These are phyloP conservation scores for Actinomucor elegans DNA, from an alignment of 371 early-diverging fungal genomes.

Conservation along the genomic window DNA sequence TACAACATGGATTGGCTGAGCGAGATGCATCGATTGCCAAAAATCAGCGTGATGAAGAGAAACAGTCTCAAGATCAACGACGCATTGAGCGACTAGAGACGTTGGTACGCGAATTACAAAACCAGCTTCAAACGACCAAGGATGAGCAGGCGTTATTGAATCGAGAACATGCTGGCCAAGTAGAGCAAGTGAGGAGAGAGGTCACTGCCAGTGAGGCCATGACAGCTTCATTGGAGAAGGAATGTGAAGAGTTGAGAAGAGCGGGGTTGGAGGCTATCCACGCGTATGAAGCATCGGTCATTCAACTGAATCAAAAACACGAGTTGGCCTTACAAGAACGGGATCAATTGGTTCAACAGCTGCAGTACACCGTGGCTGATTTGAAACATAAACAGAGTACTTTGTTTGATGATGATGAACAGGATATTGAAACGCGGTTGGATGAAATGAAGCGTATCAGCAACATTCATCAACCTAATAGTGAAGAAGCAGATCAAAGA, in stretches of 20 bases:
- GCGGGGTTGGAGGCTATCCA: constrained; percentile 36
- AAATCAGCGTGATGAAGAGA: constrained; percentile 22
- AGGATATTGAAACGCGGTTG: constrained; percentile 11
- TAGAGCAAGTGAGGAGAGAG: constrained; percentile 31
- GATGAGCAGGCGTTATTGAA: constrained; percentile 9
- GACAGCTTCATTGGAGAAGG: constrained; percentile 38
- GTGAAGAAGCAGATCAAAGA: constrained; percentile 29
- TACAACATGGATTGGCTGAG: constrained; percentile 6
- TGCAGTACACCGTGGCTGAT: constrained; percentile 29
- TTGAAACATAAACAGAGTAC: constrained; percentile 24
- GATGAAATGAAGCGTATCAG: not conserved
- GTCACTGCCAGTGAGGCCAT: constrained; percentile 22
- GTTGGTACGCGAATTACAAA: constrained; percentile 31
- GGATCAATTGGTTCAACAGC: constrained; percentile 19
- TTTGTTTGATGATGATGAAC: constrained; percentile 27
- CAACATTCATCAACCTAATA: not conserved
- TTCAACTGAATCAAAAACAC: constrained; percentile 23
- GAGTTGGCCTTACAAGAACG: constrained; percentile 14
- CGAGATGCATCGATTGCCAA: constrained; percentile 25
- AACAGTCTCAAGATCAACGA: constrained; percentile 26
- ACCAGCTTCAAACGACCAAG: constrained; percentile 7
- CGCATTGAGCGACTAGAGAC: constrained; percentile 38
- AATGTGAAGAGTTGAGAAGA: constrained; percentile 39
- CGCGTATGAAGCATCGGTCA: constrained; percentile 32
- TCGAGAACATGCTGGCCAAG: constrained; percentile 32